Evolutionary conservation across 73 alveolate genomes (phyloP), one percentile per base, ranked within the genome.

Genomic region (Loxodes magnus): DNA sequence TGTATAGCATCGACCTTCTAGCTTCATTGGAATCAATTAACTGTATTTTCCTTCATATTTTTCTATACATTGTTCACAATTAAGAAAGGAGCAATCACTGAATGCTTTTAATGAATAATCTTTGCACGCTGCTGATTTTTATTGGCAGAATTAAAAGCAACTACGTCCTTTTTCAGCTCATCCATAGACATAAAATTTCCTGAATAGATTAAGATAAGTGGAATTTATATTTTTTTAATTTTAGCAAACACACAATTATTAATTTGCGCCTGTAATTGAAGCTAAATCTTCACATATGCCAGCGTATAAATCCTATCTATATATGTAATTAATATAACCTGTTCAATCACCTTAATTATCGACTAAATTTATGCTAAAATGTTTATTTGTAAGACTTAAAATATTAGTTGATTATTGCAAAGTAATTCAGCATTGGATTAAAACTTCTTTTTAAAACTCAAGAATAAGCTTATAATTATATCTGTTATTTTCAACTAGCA

Each of bases 261-360:
- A 41, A 41, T 46, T 41, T 7, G 27, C 5, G 46, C 53, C 59
- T 16, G 9, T 24, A 12, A n/a, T 24, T 7, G 7, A 10, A 24
- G n/a, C 7, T 21, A 10, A 14, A n/a, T 46, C 59, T 46, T 46
- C 10, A 19, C 59, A 46, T 17, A 46, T 2, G 1, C 59, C 34
- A 9, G 51, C 59, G 2, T 46, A 46, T 1, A 41, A 37, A 2
- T 46, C 59, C 14, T 25, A 41, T 2, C 59, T 46, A 9, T 46
- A 25, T 10, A 46, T 24, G 2, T 46, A 10, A 37, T 25, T 46
- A n/a, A 46, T 46, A 1, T 46, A 25, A 20, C n/a, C n/a, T n/a
- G n/a, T n/a, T n/a, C n/a, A n/a, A n/a, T 12, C 7, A 24, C 27
- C 22, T 16, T 16, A 9, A 20, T 10, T 46, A 5, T 24, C 39